phyloP scores from a whole-genome alignment of 2,329 filamentous ascomycete species.

The Exophiala sp. region DNA sequence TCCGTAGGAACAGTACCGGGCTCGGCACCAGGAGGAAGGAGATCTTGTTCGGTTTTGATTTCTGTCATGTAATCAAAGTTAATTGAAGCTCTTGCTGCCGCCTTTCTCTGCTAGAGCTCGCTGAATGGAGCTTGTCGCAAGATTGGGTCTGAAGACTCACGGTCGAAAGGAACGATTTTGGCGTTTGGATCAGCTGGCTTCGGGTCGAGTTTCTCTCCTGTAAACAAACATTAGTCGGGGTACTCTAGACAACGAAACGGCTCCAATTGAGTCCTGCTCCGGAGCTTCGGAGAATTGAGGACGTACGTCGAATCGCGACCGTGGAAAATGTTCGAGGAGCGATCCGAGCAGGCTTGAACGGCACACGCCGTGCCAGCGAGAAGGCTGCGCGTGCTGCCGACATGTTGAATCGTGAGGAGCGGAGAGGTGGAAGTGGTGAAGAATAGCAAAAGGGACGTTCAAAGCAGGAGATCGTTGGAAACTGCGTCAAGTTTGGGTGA shows the following conservation, averaged over 20 bases:
- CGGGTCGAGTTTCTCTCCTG: constrained; percentile 37
- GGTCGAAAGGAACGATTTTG: constrained; percentile 43
- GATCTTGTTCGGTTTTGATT: constrained; percentile 73
- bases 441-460: constrained; percentile 3
- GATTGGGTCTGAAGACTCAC: constrained; percentile 32
- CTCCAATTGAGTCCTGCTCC: constrained; percentile 2
- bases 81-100: constrained; percentile 6
- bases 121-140: constrained; percentile 1
- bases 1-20: constrained; percentile 85
- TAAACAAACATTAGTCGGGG: constrained; percentile 11
- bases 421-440: not conserved
- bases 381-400: constrained; percentile 45
- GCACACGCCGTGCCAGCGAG: constrained; percentile 43
- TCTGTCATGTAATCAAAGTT: constrained; percentile 51
- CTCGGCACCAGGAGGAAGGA: constrained; percentile 73
- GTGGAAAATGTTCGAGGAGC: constrained; percentile 43
- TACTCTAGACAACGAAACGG: constrained; percentile 24
- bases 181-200: constrained; percentile 37
- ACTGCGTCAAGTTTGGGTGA: constrained; percentile 6
- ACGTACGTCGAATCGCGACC: constrained; percentile 44
- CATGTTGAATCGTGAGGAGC: constrained; percentile 34
- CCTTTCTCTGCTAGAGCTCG: constrained; percentile 5
- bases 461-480: constrained; percentile 5
- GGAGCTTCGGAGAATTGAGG: constrained; percentile 20
- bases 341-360: constrained; percentile 34